Evolutionary conservation across 768 basidiomycete species (phyloP), one percentile per base, ranked within the genome.

Genomic region (Tulasnella calospora): DNA sequence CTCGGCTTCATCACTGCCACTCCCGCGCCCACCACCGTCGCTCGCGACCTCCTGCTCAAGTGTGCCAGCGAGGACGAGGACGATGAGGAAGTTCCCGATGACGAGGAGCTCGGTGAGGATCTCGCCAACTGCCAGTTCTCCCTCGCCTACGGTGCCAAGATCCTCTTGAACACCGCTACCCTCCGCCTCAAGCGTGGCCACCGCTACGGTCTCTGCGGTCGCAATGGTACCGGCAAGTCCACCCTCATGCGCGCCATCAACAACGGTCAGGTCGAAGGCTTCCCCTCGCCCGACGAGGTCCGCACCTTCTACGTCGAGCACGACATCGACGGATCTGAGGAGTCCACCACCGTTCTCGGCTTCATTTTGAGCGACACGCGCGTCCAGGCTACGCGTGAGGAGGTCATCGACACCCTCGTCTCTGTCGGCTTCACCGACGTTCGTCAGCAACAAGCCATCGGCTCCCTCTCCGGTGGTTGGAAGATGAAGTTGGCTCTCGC

Each of bases 281-380:
- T 98, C 92, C 96, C 96, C 17, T 96, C 96, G 27, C 94, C 95
- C 77, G 94, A 96, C 75, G 92, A 96, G 84, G 96, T 98, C 84
- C 95, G 96, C 85, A 98, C 96, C 80, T 98, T 97, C 91, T 98
- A 98, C 86, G 96, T 98, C 84, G 96, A 97, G 89, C 96, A 98
- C 89, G 96, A 98, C 84, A 98, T 98, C 81, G 96, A 98, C 83
- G 96, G 96, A 72, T 92, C 90, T 83, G 96, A 98, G 85, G 96
- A 90, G 80, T 93, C 94, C 21, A 98, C 92, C 76, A 92, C 95
- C 67, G 93, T 98, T 79, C 89, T 96, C 78, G 86, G 94, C 85
- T 98, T 96, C 87, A 96, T 98, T 81, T 83, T 94, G 80, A 83
- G 86, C 79, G 96, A 98, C 86, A 91, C 90, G 84, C 96, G 96